Evolutionary conservation across 176 grass and related monocot species (phyloP).

Genomic region (Raddia distichophylla): DNA sequence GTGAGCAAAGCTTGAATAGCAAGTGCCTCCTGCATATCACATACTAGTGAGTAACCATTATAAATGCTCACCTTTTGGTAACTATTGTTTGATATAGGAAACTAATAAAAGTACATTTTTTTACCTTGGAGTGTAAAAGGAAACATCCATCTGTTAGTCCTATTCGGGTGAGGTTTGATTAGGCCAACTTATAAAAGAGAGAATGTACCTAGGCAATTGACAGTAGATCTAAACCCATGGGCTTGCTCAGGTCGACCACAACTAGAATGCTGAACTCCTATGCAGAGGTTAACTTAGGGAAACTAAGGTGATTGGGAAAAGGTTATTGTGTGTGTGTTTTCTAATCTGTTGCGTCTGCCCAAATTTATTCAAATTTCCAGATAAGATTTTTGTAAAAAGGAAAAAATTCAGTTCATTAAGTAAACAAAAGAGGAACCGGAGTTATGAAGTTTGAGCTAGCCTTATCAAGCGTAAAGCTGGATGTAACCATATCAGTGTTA

Average conservation of each 20-base stretch:
- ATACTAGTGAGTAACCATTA: conserved; percentile 42
- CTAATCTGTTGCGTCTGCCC: neutral
- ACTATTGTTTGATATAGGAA: conserved; percentile 15
- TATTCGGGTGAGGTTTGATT: conserved; percentile 1
- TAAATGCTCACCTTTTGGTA: neutral
- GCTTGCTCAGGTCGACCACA: neutral
- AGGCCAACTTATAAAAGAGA: neutral
- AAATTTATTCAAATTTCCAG: conserved; percentile 2
- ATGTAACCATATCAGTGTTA: neutral
- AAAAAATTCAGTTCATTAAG: neutral
- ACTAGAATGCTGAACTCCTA: neutral
- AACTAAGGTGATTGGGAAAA: neutral
- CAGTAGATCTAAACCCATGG: neutral
- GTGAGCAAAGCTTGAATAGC: conserved; percentile 55
- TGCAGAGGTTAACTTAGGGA: neutral
- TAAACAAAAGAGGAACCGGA: neutral
- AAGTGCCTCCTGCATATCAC: conserved; percentile 31
- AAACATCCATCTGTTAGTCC: neutral
- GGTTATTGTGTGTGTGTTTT: neutral
- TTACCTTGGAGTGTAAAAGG: neutral
- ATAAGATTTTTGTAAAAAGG: neutral
- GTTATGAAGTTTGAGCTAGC: conserved; percentile 6
- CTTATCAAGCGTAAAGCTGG: neutral
- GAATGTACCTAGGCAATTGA: neutral
- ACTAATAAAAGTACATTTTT: neutral